Conservation (phyloP, 805 yeast species). For the Yamadazyma takamatsuzukensis region DNA sequence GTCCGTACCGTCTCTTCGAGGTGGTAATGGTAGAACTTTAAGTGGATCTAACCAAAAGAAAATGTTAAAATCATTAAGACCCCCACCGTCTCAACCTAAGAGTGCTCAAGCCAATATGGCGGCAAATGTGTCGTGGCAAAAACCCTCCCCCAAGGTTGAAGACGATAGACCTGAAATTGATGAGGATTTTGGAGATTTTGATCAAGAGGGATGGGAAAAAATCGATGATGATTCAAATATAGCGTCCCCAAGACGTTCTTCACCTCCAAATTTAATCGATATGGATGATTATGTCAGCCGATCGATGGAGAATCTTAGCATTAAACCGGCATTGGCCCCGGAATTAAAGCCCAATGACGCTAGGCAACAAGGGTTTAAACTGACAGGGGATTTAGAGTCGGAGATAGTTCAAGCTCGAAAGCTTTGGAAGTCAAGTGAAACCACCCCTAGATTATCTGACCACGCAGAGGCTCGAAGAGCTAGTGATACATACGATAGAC, state of each 20-base stretch:
- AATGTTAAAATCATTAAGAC: slow-evolving; percentile 32
- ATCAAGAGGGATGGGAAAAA: slow-evolving; percentile 34
- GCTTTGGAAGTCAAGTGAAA: no score
- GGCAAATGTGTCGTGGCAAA: slow-evolving; percentile 28
- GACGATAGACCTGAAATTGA: slow-evolving; percentile 5
- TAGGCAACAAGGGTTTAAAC: no score
- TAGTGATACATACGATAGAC: no score
- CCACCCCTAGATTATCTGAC: no score
- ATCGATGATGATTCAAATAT: slow-evolving; percentile 14
- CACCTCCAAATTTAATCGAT: slow-evolving; percentile 61
- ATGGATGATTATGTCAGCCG: slow-evolving; percentile 53
- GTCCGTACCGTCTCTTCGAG: slow-evolving; percentile 27
- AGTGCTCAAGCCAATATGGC: slow-evolving; percentile 26
- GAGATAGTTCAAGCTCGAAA: background rate
- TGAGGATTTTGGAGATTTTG: slow-evolving; percentile 35
- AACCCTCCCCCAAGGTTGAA: slow-evolving; percentile 10
- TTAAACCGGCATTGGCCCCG: slow-evolving; percentile 11
- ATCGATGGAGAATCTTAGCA: slow-evolving; percentile 21
- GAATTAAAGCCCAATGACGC: slow-evolving; percentile 5
- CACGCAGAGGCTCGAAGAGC: no score
- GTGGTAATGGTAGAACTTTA: slow-evolving; percentile 8
- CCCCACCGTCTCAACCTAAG: slow-evolving; percentile 11
- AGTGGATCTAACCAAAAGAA: slow-evolving; percentile 7
- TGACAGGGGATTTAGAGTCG: no score
- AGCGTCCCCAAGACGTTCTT: background rate